phyloP scores from a whole-genome alignment of 2,329 filamentous ascomycete genomes.

The Arthrobotrys iridis region DNA sequence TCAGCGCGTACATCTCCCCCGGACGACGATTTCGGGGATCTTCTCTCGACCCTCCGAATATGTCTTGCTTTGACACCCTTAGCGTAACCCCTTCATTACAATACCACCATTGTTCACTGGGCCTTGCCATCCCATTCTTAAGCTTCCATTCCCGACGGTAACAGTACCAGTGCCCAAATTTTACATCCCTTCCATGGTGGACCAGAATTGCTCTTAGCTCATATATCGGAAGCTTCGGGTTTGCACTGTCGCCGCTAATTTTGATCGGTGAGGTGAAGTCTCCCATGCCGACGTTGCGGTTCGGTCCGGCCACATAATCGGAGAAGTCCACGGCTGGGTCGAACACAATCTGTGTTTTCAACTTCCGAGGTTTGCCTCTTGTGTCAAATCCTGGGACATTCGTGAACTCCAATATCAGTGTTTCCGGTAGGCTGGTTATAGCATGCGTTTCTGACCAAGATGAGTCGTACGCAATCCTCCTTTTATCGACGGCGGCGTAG shows the following conservation, averaged over 20 bases:
- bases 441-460: conserved; percentile 5
- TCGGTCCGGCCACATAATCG: background rate
- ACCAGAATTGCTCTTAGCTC: conserved; percentile 28
- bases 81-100: conserved; percentile 26
- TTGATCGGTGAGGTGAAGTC: background rate
- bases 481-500: background rate
- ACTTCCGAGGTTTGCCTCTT: background rate
- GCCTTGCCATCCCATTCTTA: no score
- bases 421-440: conserved; percentile 14
- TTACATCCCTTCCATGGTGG: background rate
- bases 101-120: conserved; percentile 34
- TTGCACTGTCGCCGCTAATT: background rate
- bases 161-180: conserved; percentile 29
- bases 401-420: conserved; percentile 15
- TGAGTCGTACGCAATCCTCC: conserved; percentile 12
- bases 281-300: background rate
- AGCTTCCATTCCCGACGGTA: conserved; percentile 40
- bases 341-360: conserved; percentile 1
- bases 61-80: conserved; percentile 8
- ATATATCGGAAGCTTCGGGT: background rate
- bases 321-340: conserved; percentile 12
- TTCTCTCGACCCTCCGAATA: conserved; percentile 1
- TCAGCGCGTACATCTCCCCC: conserved; percentile 20
- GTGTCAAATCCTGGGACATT: conserved; percentile 7
- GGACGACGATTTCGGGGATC: background rate